Evolutionary conservation across 805 yeast genomes (phyloP), one percentile per base, ranked within the genome.

Genomic region (Yarrowia yakushimensis): DNA sequence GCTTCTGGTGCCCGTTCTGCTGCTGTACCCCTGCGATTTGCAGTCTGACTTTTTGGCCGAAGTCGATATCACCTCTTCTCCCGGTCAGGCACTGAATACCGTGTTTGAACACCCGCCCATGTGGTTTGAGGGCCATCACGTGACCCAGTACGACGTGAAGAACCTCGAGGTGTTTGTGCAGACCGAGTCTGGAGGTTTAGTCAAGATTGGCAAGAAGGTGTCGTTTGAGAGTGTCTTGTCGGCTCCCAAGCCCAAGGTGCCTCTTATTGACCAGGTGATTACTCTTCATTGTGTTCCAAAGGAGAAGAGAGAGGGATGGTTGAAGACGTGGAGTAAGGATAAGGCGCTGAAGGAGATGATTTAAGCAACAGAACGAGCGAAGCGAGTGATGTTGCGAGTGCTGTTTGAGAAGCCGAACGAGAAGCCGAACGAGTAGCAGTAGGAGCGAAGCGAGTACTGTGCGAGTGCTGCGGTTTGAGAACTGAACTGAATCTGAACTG

Each of bases 41-140:
- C 94, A 90, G 71, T 88, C 90, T 67, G 97, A 93, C 72, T 85
- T 86, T 68, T 77, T 93, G 39, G 88, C 85, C 1, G 86, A 85
- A 65, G 81, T 87, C 6, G 83, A 93, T 64, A 97, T 91, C 73
- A 74, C 85, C 36, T 78, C 86, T 1, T 81, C 93, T 0, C 84
- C 93, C 0, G 69, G 73, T 4, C 94, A 88, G 37, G 69, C 88
- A 11, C 71, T 90, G 65, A 82, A 81, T 33, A 71, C 82, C 65
- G 80, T 91, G 2, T 74, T 85, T 71, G 79, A 85, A 43, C 80
- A 91, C 69, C 91, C 92, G 3, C 81, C 81, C 8, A 82, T 82
- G 42, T 90, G 88, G 86, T 86, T 85, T 69, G 42, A 80, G 43
- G 85, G 86, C 6, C 82, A 80, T 66, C 90, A 87, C 67, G 67